Evolutionary conservation across 805 yeast species (phyloP).

Genomic region (Metschnikowia sp.): DNA sequence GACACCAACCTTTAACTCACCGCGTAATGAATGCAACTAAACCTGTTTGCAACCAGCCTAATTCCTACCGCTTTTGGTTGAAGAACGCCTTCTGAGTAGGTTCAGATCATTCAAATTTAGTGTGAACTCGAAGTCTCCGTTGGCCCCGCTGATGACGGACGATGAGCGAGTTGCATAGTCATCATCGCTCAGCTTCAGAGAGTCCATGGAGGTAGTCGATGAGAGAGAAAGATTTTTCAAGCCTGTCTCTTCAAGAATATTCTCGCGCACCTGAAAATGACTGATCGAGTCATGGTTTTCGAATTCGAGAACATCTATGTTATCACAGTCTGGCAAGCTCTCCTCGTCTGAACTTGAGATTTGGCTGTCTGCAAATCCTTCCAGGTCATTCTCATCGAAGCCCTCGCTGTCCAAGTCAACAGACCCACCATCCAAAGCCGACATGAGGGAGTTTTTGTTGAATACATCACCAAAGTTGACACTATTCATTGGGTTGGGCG

Average conservation of each 20-base stretch:
- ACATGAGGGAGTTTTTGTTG: not conserved
- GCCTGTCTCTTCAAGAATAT: slow-evolving; percentile 6
- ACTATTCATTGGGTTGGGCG: slow-evolving; percentile 35
- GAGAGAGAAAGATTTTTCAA: slow-evolving; percentile 21
- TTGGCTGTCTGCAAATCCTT: not conserved
- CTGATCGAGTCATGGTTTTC: slow-evolving; percentile 2
- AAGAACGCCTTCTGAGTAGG: slow-evolving; percentile 50
- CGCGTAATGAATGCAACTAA: no score
- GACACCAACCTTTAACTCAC: no score
- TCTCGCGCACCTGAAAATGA: slow-evolving; percentile 1
- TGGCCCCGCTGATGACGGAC: slow-evolving; percentile 36
- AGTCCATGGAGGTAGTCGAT: slow-evolving; percentile 19
- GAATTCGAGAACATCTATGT: slow-evolving; percentile 9
- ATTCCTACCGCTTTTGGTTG: slow-evolving; percentile 14
- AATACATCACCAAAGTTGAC: slow-evolving; percentile 34
- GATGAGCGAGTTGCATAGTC: slow-evolving; percentile 39
- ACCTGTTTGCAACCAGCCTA: not conserved
- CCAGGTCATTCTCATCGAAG: slow-evolving; percentile 15
- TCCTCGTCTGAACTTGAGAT: slow-evolving; percentile 18
- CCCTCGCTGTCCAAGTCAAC: slow-evolving; percentile 16
- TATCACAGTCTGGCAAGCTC: slow-evolving; percentile 15
- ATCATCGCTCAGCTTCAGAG: slow-evolving; percentile 19
- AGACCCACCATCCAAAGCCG: slow-evolving; percentile 5
- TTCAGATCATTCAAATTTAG: slow-evolving; percentile 64
- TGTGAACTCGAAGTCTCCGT: slow-evolving; percentile 49